Evolutionary conservation across 495 filamentous ascomycete species (phyloP), one percentile per base, ranked within the genome.

Genomic region (Penicillium desertorum): DNA sequence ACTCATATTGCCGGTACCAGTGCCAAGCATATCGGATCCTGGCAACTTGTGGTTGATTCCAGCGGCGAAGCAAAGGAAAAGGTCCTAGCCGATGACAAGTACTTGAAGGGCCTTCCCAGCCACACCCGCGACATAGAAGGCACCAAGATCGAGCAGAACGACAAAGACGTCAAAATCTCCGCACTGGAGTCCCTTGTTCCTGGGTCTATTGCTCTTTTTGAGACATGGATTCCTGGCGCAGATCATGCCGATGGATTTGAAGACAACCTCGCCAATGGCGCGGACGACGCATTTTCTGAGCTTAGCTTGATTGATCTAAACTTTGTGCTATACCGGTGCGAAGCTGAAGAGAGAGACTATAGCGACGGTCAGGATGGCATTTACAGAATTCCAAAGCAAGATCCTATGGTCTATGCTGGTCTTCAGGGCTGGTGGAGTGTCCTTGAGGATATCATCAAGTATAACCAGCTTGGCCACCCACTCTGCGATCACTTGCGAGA

Each of bases 341-440:
- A 98, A 51, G 82, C 92, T 17, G 95, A 99, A 71, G 95, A 99
- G 69, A 82, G 83, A 45, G 92, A 95, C 57, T 83, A 79, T 1
- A 96, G 88, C 56, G 79, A 80, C 23, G 89, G 89, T 9, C 80
- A 84, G 56, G 90, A 98, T 75, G 95, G 95, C 1, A 86, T 86
- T 0, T 99, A 98, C 70, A 81, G 78, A 46, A 90, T 99, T 60
- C 94, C 95, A 10, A 84, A 86, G 0, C 76, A 89, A 63, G 95
- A 92, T 4, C 79, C 88, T 46, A 79, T 96, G 42, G 90, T 97
- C 17, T 99, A 99, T 71, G 92, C 95, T 55, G 95, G 95, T 45
- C 81, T 99, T 27, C 95, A 99, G 70, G 95, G 95, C 14, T 99
- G 94, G 94, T 97, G 92, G 94, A 97, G 91, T 69, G 78, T 96